Conservation (phyloP, 2,329 filamentous ascomycete species). For the Plectosphaerella sp. region DNA sequence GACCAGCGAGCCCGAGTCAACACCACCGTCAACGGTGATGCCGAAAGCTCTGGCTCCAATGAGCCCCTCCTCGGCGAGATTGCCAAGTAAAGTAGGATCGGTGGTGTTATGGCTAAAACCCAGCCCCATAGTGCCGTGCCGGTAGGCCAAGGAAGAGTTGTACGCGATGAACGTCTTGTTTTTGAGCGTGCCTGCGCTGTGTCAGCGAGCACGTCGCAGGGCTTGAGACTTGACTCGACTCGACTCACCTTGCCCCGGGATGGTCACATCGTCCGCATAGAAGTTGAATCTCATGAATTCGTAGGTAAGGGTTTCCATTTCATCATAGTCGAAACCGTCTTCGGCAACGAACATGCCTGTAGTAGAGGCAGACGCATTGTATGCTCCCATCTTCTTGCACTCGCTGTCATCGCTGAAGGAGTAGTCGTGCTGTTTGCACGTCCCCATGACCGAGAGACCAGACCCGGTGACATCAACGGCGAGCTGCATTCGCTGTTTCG, state of each 20-base stretch:
- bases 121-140: not conserved
- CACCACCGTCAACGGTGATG: not conserved
- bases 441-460: not conserved
- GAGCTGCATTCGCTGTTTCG: not conserved
- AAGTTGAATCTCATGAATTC: not conserved
- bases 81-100: not conserved
- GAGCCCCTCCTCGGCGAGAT: not conserved
- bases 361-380: not conserved
- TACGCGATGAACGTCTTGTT: not conserved
- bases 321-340: not conserved
- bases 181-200: not conserved
- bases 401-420: too few species aligned
- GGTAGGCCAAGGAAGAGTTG: not conserved
- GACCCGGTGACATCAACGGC: not conserved
- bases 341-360: not conserved
- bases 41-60: not conserved
- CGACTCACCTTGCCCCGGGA: not conserved
- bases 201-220: not conserved
- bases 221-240: not conserved
- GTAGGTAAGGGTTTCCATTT: too few species aligned
- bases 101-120: not conserved
- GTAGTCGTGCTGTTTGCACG: not conserved
- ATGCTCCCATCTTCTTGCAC: not conserved
- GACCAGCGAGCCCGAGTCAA: slow-evolving; percentile 19
- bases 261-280: not conserved